Percentiles rank a stretch among this genome's conserved stretches.
These are phyloP conservation scores for Vitis amurensis DNA, from an alignment of 164 flowering plant species.

Conservation along the genomic window DNA sequence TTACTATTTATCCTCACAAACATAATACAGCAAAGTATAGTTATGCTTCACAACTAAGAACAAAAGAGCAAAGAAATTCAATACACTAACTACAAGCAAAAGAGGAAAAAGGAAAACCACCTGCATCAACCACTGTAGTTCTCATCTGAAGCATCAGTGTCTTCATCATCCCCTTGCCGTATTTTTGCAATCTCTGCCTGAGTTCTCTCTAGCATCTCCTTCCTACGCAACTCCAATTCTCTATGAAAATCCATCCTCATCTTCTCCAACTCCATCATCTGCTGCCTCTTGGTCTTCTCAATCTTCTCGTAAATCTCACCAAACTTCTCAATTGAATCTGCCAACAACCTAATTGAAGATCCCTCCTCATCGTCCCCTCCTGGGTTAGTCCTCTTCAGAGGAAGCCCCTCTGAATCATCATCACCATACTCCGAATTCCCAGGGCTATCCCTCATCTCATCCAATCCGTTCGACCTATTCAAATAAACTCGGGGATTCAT, in stretches of 20 bases:
- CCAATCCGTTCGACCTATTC: slow-evolving; percentile 71
- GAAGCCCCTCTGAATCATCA: slow-evolving; percentile 8
- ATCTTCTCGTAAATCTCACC: slow-evolving; percentile 44
- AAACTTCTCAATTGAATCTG: slow-evolving; percentile 40
- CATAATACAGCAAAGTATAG: no score
- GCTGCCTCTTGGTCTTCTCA: slow-evolving; percentile 41
- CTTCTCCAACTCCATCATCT: slow-evolving; percentile 45
- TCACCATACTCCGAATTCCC: slow-evolving; percentile 48
- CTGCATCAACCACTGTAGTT: slow-evolving; percentile 34
- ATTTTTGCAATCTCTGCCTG: slow-evolving; percentile 38
- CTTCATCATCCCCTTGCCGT: slow-evolving; percentile 29
- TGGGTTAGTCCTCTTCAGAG: not conserved
- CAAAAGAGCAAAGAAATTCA: not conserved
- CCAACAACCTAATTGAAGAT: slow-evolving; percentile 27
- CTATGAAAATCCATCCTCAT: slow-evolving; percentile 39
- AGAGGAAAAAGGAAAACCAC: not conserved
- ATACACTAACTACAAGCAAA: not conserved
- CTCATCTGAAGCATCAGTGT: slow-evolving; percentile 24
- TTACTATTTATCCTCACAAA: no score
- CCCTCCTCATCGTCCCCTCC: slow-evolving; percentile 33
- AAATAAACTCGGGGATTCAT: slow-evolving; percentile 72
- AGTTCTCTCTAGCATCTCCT: slow-evolving; percentile 36
- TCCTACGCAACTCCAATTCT: slow-evolving; percentile 44
- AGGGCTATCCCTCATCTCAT: slow-evolving; percentile 93
- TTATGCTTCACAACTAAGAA: no score